Conservation (phyloP, 345 rosid species). For the Viola odorata region DNA sequence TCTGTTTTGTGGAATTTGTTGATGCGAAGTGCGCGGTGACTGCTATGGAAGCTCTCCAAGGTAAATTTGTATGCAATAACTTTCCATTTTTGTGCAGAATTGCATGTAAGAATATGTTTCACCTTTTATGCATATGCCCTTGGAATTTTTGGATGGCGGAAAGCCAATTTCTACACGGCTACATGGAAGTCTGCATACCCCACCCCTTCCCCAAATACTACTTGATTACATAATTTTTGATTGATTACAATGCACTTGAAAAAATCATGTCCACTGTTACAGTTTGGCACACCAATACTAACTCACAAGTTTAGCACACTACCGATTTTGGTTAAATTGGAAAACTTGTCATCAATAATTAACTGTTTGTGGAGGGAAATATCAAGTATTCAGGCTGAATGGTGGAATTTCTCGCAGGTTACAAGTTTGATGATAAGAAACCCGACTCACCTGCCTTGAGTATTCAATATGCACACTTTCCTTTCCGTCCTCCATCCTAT, state of each 20-base stretch:
- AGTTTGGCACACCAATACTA: no score
- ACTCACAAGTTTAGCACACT: no score
- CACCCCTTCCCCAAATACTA: neutral
- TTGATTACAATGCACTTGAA: neutral
- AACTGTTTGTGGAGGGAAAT: neutral
- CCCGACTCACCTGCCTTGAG: slow-evolving; percentile 31
- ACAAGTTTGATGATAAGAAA: slow-evolving; percentile 54
- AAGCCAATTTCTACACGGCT: neutral
- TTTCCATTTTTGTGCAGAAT: no score
- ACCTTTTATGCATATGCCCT: neutral
- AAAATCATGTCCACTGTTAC: neutral
- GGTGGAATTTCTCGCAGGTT: slow-evolving; percentile 31
- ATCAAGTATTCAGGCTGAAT: slow-evolving; percentile 3
- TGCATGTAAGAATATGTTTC: neutral
- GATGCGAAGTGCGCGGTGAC: slow-evolving; percentile 45
- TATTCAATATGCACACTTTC: slow-evolving; percentile 46
- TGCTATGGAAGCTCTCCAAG: slow-evolving; percentile 60
- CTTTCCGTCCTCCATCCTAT: slow-evolving; percentile 32
- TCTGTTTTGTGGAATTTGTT: slow-evolving; percentile 54
- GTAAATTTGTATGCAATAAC: slow-evolving; percentile 15
- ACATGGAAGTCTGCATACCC: neutral
- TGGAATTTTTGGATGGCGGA: neutral
- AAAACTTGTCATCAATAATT: no score
- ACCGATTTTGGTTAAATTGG: no score
- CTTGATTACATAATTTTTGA: neutral